phyloP scores from a whole-genome alignment of 1,284 basidiomycete species.

The Naganishia liquefaciens region DNA sequence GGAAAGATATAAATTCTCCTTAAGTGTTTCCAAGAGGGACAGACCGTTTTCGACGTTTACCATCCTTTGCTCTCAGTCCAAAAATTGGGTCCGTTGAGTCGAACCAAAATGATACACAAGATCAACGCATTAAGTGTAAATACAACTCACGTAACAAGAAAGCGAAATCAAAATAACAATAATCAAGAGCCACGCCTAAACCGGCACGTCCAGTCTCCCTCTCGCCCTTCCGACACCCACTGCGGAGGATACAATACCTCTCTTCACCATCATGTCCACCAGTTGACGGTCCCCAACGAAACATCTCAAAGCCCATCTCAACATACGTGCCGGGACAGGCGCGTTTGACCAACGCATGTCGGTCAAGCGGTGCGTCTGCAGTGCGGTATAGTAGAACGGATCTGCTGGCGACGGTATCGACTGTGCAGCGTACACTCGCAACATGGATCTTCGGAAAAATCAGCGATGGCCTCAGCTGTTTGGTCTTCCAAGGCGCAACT shows the following conservation, averaged over 20 bases:
- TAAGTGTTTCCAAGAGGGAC: no score
- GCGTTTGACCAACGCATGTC: not conserved
- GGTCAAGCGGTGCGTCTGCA: not conserved
- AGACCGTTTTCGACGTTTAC: no score
- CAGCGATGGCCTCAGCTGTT: not conserved
- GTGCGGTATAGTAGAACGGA: not conserved
- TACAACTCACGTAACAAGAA: no score
- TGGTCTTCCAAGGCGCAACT: not conserved
- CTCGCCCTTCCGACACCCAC: not conserved
- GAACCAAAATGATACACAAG: no score
- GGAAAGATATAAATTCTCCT: no score
- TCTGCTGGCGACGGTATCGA: not conserved
- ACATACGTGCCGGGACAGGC: not conserved
- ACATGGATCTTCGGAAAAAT: not conserved
- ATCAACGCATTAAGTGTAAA: no score
- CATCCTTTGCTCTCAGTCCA: no score
- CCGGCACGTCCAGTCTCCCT: not conserved
- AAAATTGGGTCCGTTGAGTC: no score
- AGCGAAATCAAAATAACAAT: no score
- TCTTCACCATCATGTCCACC: not conserved
- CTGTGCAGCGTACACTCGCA: not conserved
- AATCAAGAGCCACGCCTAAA: not conserved
- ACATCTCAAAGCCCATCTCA: not conserved
- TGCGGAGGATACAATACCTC: not conserved
- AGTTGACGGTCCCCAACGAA: not conserved